Conservation (phyloP, 2,329 filamentous ascomycete genomes). For the Nemania sp. region DNA sequence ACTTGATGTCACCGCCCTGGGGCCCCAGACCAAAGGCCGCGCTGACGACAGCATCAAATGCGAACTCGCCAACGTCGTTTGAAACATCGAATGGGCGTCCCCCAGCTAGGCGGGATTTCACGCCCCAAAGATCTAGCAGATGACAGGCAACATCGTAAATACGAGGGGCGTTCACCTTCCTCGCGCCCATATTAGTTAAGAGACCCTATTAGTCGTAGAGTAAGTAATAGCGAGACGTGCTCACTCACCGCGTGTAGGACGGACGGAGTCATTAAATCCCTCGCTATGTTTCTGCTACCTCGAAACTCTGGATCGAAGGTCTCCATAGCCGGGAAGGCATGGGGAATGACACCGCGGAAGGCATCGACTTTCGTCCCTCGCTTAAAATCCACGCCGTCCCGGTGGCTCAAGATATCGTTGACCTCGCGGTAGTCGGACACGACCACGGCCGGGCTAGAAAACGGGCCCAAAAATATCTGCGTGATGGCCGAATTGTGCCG, state of each 20-base stretch:
- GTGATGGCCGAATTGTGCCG: conserved; percentile 3
- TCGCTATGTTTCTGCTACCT: background rate
- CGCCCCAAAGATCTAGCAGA: conserved; percentile 1
- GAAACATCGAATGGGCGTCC: conserved; percentile 4
- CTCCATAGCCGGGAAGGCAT: conserved; percentile 9
- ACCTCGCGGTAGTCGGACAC: conserved; percentile 11
- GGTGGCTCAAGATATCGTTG: conserved; percentile 1
- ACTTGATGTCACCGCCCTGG: background rate
- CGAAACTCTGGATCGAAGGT: background rate
- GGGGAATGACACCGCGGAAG: background rate
- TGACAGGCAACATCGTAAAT: background rate
- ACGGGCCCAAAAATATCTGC: conserved; percentile 6
- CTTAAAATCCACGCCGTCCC: background rate
- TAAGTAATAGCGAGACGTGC: background rate
- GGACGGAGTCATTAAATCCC: conserved; percentile 2
- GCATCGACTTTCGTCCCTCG: background rate
- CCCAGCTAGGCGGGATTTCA: background rate
- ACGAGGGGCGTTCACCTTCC: background rate
- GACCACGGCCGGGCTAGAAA: background rate
- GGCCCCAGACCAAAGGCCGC: background rate
- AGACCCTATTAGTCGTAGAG: background rate
- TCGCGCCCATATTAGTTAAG: background rate
- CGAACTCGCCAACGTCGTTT: background rate
- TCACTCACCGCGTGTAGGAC: background rate
- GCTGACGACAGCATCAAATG: conserved; percentile 7